Percentiles rank a stretch among this genome's conserved stretches.
These are phyloP conservation scores for Boletellus ananiceps DNA, from an alignment of 768 basidiomycete species.

Conservation along the genomic window DNA sequence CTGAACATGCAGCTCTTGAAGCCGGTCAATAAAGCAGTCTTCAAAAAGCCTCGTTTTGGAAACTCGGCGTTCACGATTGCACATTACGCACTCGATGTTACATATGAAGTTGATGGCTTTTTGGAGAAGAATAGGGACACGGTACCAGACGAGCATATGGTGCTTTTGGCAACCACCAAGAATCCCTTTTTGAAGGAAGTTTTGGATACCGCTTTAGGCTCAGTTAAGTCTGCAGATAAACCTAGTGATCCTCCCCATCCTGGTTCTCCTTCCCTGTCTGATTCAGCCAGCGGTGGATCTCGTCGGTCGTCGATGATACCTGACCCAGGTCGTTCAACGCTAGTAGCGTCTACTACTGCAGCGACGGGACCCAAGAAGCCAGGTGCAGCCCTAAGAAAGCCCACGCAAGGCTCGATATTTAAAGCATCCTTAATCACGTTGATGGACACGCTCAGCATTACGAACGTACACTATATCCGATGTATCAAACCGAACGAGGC, in stretches of 20 bases:
- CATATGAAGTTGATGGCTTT: conserved; percentile 97
- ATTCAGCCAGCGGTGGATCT: conserved; percentile 71
- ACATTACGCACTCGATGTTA: conserved; percentile 97
- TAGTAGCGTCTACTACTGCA: conserved; percentile 48
- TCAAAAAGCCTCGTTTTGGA: conserved; percentile 99
- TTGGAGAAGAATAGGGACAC: conserved; percentile 99
- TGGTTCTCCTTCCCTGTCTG: conserved; percentile 71
- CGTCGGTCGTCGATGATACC: conserved; percentile 83
- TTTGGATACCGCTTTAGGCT: conserved; percentile 82
- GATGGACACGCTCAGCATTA: conserved; percentile 96
- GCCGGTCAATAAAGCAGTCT: conserved; percentile 80
- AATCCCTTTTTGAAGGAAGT: conserved; percentile 95
- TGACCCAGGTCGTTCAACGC: conserved; percentile 75
- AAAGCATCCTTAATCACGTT: conserved; percentile 88
- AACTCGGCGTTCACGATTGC: conserved; percentile 96
- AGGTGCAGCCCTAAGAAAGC: conserved; percentile 78
- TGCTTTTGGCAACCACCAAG: conserved; percentile 77
- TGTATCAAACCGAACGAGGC: conserved; percentile 99
- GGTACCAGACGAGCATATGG: conserved; percentile 97
- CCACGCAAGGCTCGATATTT: conserved; percentile 97
- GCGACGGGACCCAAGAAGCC: conserved; percentile 48
- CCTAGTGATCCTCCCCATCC: conserved; percentile 51
- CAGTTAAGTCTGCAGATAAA: conserved; percentile 56
- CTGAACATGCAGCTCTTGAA: conserved; percentile 81
- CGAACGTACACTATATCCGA: conserved; percentile 98